Evolutionary conservation across 768 basidiomycete species (phyloP).

Genomic region (Polyporus arcularius): DNA sequence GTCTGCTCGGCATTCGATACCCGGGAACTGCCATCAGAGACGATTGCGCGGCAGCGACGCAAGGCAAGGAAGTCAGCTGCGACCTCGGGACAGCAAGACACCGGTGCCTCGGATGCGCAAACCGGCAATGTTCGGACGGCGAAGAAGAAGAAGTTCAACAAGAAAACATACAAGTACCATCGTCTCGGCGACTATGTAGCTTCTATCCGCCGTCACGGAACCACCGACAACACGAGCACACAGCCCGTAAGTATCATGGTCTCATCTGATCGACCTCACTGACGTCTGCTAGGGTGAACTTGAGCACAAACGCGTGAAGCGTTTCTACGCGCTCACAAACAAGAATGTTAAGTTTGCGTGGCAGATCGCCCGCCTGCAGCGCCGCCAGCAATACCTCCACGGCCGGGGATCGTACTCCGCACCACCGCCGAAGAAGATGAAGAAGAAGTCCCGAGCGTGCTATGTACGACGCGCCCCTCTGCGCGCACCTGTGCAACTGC

Average conservation of each 20-base stretch:
- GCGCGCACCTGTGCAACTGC: no score
- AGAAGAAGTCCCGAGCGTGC: no score
- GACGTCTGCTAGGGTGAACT: conserved; percentile 34
- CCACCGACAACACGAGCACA: conserved; percentile 26
- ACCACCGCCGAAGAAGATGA: no score
- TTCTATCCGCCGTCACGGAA: conserved; percentile 19
- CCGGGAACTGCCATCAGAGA: conserved; percentile 40
- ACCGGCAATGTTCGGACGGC: no score
- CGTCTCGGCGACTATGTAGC: conserved; percentile 21
- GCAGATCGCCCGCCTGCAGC: conserved; percentile 31
- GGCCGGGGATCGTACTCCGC: no score
- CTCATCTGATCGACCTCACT: no score
- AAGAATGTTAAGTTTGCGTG: conserved; percentile 30
- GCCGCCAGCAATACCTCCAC: not conserved
- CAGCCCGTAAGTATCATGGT: conserved; percentile 20
- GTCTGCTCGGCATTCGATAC: conserved; percentile 32
- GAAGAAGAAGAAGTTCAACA: not conserved
- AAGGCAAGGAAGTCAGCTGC: not conserved
- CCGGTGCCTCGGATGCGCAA: conserved; percentile 4
- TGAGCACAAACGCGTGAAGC: conserved; percentile 39
- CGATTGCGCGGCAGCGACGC: conserved; percentile 18
- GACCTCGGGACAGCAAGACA: not conserved
- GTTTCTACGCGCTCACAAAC: conserved; percentile 36
- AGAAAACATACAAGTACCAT: conserved; percentile 31
- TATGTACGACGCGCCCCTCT: no score